phyloP scores from a whole-genome alignment of 495 filamentous ascomycete genomes.

The Penicillium steckii region DNA sequence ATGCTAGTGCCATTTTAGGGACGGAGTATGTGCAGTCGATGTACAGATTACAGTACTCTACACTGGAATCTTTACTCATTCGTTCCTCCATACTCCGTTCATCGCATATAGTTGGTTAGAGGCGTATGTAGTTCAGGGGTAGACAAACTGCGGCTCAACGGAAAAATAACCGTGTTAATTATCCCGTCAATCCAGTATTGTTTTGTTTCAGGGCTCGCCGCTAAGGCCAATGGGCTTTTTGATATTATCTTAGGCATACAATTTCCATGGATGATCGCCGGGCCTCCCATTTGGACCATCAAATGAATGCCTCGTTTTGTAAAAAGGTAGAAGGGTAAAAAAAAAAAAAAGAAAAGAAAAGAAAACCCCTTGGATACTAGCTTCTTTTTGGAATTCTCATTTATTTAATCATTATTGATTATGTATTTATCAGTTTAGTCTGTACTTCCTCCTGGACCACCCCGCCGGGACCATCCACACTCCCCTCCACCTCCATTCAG shows the following conservation, averaged over 20 bases:
- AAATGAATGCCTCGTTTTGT: too few species aligned
- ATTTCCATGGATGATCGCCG: slow-evolving; percentile 14
- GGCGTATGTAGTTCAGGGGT: neutral
- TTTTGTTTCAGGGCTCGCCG: slow-evolving; percentile 15
- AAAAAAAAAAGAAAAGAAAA: too few species aligned
- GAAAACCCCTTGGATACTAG: too few species aligned
- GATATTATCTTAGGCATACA: neutral
- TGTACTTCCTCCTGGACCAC: neutral
- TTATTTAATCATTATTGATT: neutral
- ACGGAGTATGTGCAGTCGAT: neutral
- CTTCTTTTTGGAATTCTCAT: too few species aligned
- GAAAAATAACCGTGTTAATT: neutral
- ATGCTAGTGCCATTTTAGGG: neutral
- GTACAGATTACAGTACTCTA: neutral
- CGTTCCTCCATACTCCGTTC: too few species aligned
- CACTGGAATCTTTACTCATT: neutral
- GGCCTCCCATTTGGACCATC: neutral
- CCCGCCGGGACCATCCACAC: slow-evolving; percentile 1
- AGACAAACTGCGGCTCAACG: neutral
- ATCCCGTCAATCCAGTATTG: neutral
- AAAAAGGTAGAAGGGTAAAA: too few species aligned
- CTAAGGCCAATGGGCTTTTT: slow-evolving; percentile 9
- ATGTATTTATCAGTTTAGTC: neutral
- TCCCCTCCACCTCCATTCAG: slow-evolving; percentile 11
- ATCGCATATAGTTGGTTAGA: neutral